Conservation (phyloP, 1,284 basidiomycete genomes). For the Heterobasidion occidentale region DNA sequence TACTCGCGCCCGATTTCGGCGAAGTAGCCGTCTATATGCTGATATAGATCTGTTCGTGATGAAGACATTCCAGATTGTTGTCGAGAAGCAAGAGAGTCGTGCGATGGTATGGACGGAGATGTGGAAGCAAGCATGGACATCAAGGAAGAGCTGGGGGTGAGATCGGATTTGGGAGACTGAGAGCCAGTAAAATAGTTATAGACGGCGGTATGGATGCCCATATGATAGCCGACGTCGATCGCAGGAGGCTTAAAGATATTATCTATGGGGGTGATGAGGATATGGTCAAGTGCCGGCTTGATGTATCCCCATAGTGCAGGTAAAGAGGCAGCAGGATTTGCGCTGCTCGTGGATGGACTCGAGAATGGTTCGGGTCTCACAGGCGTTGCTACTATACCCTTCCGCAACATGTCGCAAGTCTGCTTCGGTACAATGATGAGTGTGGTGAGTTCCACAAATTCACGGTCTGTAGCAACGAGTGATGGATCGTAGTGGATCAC, state of each 20-base stretch:
- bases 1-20: constrained; percentile 51
- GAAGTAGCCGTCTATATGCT: constrained; percentile 61
- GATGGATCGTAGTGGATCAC: background rate
- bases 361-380: constrained; percentile 28
- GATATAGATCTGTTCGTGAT: constrained; percentile 59
- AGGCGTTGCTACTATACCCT: background rate
- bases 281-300: constrained; percentile 65
- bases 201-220: constrained; percentile 68
- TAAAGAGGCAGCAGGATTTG: constrained; percentile 65
- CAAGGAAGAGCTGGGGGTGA: constrained; percentile 15
- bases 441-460: background rate
- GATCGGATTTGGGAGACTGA: constrained; percentile 23
- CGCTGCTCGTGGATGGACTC: constrained; percentile 54
- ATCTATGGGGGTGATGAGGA: constrained; percentile 60
- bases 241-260: constrained; percentile 50
- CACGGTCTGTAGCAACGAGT: background rate
- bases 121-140: constrained; percentile 18
- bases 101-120: constrained; percentile 7
- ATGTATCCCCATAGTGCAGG: constrained; percentile 67
- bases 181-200: constrained; percentile 70
- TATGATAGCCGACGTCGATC: constrained; percentile 63
- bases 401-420: background rate
- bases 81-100: background rate
- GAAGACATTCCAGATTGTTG: constrained; percentile 21
- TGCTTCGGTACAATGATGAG: background rate